Evolutionary conservation across 257 asterid species (phyloP).

Genomic region (Nyctanthes arbortristis): DNA sequence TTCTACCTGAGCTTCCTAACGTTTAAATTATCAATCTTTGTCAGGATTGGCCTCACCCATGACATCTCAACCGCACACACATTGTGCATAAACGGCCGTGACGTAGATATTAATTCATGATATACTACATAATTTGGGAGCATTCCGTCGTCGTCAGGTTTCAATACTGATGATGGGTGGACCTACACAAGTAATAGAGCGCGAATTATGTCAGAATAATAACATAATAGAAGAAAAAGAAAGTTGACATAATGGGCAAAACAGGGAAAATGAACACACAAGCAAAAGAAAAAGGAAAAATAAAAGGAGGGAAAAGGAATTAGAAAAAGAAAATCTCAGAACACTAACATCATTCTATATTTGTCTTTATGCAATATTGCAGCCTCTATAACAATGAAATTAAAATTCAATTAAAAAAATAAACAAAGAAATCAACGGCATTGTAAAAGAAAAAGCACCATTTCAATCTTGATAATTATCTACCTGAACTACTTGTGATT

Average conservation of each 20-base stretch:
- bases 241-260: neutral
- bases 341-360: neutral
- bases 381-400: neutral
- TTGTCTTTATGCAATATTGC: neutral
- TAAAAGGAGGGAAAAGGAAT: no score
- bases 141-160: slow-evolving; percentile 84
- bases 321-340: no score
- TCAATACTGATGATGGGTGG: slow-evolving; percentile 81
- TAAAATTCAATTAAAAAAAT: neutral
- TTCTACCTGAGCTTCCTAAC: slow-evolving; percentile 70
- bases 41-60: slow-evolving; percentile 75
- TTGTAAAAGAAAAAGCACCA: neutral
- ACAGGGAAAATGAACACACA: neutral
- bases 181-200: slow-evolving; percentile 45
- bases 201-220: neutral
- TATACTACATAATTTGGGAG: slow-evolving; percentile 77
- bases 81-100: slow-evolving; percentile 86
- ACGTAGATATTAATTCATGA: slow-evolving; percentile 79
- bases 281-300: no score
- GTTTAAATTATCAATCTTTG: slow-evolving; percentile 65
- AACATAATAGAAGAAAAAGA: neutral
- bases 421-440: neutral
- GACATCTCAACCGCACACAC: slow-evolving; percentile 83
- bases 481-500: slow-evolving; percentile 93
- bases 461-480: slow-evolving; percentile 3